These are phyloP conservation scores for Eurotiales sp. DNA, from an alignment of 2,329 filamentous ascomycete species.

Conservation along the genomic window DNA sequence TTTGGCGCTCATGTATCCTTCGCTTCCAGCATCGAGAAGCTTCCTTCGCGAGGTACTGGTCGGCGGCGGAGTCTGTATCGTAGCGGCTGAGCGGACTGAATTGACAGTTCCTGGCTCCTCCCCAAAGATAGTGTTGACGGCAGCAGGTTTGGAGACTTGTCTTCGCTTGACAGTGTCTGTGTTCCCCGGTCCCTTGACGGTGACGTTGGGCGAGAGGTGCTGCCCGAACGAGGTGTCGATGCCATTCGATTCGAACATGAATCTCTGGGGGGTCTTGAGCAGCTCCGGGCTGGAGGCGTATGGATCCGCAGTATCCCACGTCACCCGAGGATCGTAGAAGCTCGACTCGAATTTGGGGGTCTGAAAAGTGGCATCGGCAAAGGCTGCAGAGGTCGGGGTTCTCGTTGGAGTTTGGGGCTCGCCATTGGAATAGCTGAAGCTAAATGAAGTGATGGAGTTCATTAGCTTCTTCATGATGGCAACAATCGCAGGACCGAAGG, in stretches of 20 bases:
- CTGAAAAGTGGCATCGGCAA: slow-evolving; percentile 38
- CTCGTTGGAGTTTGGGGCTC: slow-evolving; percentile 47
- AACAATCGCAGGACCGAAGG: background rate
- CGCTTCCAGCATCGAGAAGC: slow-evolving; percentile 29
- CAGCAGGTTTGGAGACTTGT: slow-evolving; percentile 26
- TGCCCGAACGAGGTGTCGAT: slow-evolving; percentile 15
- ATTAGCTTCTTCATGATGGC: slow-evolving; percentile 31
- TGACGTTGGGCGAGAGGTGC: slow-evolving; percentile 14
- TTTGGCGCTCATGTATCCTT: slow-evolving; percentile 13
- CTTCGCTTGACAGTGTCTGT: slow-evolving; percentile 33
- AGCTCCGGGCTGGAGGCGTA: slow-evolving; percentile 46
- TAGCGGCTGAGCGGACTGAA: slow-evolving; percentile 40
- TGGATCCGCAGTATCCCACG: slow-evolving; percentile 45
- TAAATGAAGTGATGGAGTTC: slow-evolving; percentile 30
- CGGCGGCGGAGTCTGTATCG: slow-evolving; percentile 60
- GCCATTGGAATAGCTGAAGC: slow-evolving; percentile 46
- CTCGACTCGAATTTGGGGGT: slow-evolving; percentile 47
- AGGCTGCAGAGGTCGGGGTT: slow-evolving; percentile 36
- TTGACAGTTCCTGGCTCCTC: slow-evolving; percentile 33
- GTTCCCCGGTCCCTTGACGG: slow-evolving; percentile 22
- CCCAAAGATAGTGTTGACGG: slow-evolving; percentile 17
- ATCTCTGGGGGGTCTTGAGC: slow-evolving; percentile 40
- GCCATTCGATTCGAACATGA: slow-evolving; percentile 30
- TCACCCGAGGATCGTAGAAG: slow-evolving; percentile 44
- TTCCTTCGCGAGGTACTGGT: slow-evolving; percentile 55